Conservation (phyloP, 192 early-diverging fungal genomes). For the Rhizophlyctis rosea region DNA sequence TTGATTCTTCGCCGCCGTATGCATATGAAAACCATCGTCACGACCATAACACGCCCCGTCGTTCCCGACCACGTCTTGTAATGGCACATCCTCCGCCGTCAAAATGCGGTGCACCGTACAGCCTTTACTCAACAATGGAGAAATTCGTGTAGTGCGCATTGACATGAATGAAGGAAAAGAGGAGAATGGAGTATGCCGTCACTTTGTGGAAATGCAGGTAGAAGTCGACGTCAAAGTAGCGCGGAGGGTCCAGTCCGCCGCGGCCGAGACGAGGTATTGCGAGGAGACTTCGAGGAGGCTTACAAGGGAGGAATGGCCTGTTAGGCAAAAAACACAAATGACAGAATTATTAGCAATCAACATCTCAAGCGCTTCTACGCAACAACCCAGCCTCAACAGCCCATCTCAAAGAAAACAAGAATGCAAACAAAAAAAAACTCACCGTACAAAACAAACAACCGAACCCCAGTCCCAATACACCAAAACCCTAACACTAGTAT, state of each 20-base stretch:
- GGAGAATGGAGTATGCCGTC: slow-evolving; percentile 61
- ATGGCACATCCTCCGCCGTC: slow-evolving; percentile 28
- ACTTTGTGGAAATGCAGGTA: slow-evolving; percentile 75
- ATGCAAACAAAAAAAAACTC: not conserved
- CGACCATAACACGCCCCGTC: slow-evolving; percentile 70
- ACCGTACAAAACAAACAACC: slow-evolving; percentile 71
- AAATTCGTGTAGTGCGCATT: slow-evolving; percentile 60
- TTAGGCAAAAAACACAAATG: slow-evolving; percentile 5
- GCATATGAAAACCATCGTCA: slow-evolving; percentile 59
- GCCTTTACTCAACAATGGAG: slow-evolving; percentile 22
- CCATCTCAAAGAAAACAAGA: not conserved
- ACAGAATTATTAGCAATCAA: not conserved
- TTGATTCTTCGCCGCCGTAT: slow-evolving; percentile 50
- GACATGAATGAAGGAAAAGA: slow-evolving; percentile 59
- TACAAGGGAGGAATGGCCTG: slow-evolving; percentile 91
- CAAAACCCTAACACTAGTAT: slow-evolving; percentile 90
- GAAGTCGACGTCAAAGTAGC: slow-evolving; percentile 71
- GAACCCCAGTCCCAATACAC: slow-evolving; percentile 78
- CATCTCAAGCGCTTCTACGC: not conserved
- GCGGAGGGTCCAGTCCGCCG: slow-evolving; percentile 91
- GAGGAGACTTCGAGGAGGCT: slow-evolving; percentile 85
- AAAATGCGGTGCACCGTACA: slow-evolving; percentile 14
- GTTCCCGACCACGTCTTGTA: slow-evolving; percentile 43
- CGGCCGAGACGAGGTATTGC: slow-evolving; percentile 86
- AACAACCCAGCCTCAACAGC: too few species aligned